A percentile compares a stretch with the other conserved stretches of the same genome.
These are phyloP conservation scores for Trametes versicolor DNA, from an alignment of 1,284 basidiomycete species.

Conservation along the genomic window DNA sequence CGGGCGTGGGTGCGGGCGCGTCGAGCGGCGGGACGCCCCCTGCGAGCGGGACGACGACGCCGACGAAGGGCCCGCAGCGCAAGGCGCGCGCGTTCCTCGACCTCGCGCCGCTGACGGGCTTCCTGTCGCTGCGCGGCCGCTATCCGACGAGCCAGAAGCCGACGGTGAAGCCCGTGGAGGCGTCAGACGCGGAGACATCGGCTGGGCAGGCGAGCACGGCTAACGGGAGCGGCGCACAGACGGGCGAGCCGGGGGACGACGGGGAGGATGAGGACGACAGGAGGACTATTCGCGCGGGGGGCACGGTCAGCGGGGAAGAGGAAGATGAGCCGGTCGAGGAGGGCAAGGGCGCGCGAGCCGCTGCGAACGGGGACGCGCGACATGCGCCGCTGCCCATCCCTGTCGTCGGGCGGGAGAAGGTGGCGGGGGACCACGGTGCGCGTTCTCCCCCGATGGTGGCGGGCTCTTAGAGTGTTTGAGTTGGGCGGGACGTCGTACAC, in stretches of 20 bases:
- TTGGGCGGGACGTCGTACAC: background rate
- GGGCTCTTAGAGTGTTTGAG: conserved; percentile 22
- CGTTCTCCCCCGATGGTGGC: conserved; percentile 28
- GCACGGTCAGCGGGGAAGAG: conserved; percentile 44
- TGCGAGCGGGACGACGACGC: conserved; percentile 63
- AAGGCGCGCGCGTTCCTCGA: conserved; percentile 60
- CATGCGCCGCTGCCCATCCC: conserved; percentile 10
- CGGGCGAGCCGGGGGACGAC: conserved; percentile 28
- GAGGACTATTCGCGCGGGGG: conserved; percentile 59
- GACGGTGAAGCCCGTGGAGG: conserved; percentile 39
- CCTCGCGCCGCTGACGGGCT: conserved; percentile 69
- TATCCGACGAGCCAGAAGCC: conserved; percentile 56
- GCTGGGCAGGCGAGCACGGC: conserved; percentile 11
- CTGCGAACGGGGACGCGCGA: conserved; percentile 26
- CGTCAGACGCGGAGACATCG: conserved; percentile 28
- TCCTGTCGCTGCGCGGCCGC: conserved; percentile 61
- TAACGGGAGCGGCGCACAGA: conserved; percentile 28
- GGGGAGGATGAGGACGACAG: conserved; percentile 62
- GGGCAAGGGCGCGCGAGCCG: conserved; percentile 33
- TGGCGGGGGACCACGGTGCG: conserved; percentile 26
- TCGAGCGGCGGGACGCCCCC: conserved; percentile 47
- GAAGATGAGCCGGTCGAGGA: conserved; percentile 46
- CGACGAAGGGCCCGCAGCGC: conserved; percentile 50
- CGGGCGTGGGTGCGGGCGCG: conserved; percentile 19
- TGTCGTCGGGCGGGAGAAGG: conserved; percentile 38